These are phyloP conservation scores for Penicillium egyptiacum DNA, from an alignment of 495 filamentous ascomycete species.

Conservation along the genomic window DNA sequence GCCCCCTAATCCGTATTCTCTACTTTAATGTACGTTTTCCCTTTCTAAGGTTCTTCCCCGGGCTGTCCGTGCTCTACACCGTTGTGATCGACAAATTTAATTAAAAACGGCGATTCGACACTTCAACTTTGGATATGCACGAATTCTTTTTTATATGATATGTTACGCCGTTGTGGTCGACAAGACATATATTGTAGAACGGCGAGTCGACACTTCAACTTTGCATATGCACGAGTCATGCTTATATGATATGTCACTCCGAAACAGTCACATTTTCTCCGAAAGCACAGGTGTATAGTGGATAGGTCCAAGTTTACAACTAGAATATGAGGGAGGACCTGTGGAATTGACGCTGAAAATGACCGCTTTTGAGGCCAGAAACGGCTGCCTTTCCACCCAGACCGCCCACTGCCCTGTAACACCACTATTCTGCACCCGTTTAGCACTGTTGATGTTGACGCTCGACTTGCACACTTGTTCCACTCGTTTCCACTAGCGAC, in stretches of 20 bases:
- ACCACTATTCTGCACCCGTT: too few relatives aligned
- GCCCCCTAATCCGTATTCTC: background rate
- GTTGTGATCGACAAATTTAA: conserved; percentile 2
- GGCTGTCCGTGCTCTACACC: conserved; percentile 6
- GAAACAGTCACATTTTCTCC: background rate
- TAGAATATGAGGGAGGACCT: too few relatives aligned
- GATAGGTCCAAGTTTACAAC: conserved; percentile 1
- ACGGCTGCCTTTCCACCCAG: too few relatives aligned
- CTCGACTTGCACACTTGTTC: too few relatives aligned
- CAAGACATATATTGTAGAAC: background rate
- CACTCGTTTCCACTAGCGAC: too few relatives aligned
- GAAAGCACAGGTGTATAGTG: background rate
- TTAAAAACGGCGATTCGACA: conserved; percentile 10
- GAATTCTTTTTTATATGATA: background rate
- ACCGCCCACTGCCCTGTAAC: too few relatives aligned
- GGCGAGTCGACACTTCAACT: background rate
- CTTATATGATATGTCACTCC: background rate
- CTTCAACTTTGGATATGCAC: background rate
- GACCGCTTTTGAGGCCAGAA: too few relatives aligned
- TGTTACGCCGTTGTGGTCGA: background rate
- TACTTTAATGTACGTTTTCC: background rate
- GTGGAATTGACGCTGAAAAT: too few relatives aligned
- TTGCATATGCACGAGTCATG: too few relatives aligned
- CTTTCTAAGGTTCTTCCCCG: background rate
- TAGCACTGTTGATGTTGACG: too few relatives aligned